Evolutionary conservation across 2,329 filamentous ascomycete genomes (phyloP).

Genomic region (Sporothrix pseudoabietina): DNA sequence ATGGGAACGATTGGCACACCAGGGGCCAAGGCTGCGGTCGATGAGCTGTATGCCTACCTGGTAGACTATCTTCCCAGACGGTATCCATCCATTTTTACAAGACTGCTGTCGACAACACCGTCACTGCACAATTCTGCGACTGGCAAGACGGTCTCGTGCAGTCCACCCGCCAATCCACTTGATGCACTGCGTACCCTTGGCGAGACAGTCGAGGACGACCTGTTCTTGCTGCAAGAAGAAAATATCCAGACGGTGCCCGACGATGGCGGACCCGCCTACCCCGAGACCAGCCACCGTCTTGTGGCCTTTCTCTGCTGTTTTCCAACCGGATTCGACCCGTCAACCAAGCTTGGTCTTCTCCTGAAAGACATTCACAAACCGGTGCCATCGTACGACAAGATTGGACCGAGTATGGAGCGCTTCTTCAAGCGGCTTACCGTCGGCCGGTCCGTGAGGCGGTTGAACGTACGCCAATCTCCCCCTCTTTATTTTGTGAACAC

Average conservation of each 20-base stretch:
- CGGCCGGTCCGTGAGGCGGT: conserved; percentile 53
- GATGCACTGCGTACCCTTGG: conserved; percentile 36
- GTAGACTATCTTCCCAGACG: conserved; percentile 28
- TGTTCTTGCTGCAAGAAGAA: conserved; percentile 52
- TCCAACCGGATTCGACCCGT: conserved; percentile 56
- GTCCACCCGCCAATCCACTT: conserved; percentile 39
- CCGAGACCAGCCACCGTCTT: conserved; percentile 42
- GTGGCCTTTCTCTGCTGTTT: conserved; percentile 57
- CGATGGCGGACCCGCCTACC: conserved; percentile 37
- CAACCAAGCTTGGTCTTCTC: conserved; percentile 52
- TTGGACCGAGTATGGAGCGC: conserved; percentile 57
- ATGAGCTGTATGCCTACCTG: conserved; percentile 28
- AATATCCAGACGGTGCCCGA: not conserved
- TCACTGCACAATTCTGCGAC: conserved; percentile 47
- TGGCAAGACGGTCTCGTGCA: conserved; percentile 38
- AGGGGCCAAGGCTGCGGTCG: conserved; percentile 47
- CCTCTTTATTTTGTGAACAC: not conserved
- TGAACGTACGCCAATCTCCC: conserved; percentile 46
- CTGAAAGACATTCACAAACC: conserved; percentile 55
- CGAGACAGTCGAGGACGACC: conserved; percentile 58
- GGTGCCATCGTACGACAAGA: conserved; percentile 58
- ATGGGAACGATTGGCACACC: conserved; percentile 39
- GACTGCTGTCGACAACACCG: conserved; percentile 38
- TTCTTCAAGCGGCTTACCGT: conserved; percentile 54
- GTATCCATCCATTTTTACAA: conserved; percentile 46